phyloP scores from a whole-genome alignment of 331 rosid genomes.

The Erythrophleum ivorense region DNA sequence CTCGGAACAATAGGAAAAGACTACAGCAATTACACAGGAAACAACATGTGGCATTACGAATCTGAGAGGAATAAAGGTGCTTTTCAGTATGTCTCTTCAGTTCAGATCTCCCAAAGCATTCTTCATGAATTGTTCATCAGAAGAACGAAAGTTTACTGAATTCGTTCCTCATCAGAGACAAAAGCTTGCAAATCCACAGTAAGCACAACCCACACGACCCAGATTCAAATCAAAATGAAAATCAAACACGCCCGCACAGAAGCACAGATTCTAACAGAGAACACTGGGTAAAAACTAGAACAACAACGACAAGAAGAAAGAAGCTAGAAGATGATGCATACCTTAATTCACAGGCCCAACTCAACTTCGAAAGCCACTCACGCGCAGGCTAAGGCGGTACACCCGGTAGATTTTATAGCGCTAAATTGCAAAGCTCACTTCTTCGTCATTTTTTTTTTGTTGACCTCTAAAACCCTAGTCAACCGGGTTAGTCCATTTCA shows the following conservation, averaged over 20 bases:
- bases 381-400: background rate
- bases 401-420: background rate
- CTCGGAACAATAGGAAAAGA: background rate
- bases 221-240: background rate
- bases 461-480: background rate
- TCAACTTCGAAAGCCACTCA: background rate
- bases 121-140: constrained; percentile 27
- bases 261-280: background rate
- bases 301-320: background rate
- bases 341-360: background rate
- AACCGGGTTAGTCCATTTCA: background rate
- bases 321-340: background rate
- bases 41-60: background rate
- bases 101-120: constrained; percentile 38
- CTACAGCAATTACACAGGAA: background rate
- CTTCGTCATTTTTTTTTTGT: too few relatives aligned
- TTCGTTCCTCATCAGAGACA: constrained; percentile 29
- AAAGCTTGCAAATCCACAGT: background rate
- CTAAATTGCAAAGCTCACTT: background rate
- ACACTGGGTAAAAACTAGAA: background rate
- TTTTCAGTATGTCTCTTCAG: too few relatives aligned
- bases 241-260: background rate
- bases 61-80: too few relatives aligned
- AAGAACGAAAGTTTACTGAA: constrained; percentile 36
- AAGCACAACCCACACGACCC: background rate